A percentile compares a stretch with the other conserved stretches of the same genome.
These are phyloP conservation scores for Porpolomopsis calyptriformis DNA, from an alignment of 768 basidiomycete species.

Conservation along the genomic window DNA sequence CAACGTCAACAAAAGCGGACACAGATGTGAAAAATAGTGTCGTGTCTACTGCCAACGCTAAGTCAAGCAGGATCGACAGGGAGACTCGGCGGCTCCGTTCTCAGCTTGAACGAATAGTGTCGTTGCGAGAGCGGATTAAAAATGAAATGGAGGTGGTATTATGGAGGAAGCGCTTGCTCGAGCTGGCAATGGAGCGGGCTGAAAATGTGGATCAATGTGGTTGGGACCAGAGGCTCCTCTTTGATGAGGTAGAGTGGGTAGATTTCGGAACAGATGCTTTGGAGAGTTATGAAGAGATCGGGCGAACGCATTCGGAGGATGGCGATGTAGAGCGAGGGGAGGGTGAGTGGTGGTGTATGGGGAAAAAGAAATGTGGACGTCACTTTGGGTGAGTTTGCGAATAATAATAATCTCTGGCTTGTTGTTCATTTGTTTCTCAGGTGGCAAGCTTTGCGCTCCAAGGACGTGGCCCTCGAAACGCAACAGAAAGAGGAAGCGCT, in stretches of 20 bases:
- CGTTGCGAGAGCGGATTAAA: conserved; percentile 53
- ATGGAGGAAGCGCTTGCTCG: conserved; percentile 61
- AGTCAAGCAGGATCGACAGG: conserved; percentile 39
- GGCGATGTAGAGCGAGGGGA: conserved; percentile 33
- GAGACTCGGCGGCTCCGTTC: conserved; percentile 45
- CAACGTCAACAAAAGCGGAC: conserved; percentile 11
- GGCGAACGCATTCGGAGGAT: conserved; percentile 28
- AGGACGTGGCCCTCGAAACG: conserved; percentile 66
- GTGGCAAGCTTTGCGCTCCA: conserved; percentile 69
- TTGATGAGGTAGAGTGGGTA: conserved; percentile 70
- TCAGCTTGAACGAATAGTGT: conserved; percentile 47
- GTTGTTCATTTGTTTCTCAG: conserved; percentile 24
- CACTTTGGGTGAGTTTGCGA: conserved; percentile 52
- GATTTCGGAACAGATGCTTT: conserved; percentile 57
- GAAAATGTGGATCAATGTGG: conserved; percentile 66
- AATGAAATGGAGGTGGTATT: conserved; percentile 56
- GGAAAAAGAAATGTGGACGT: conserved; percentile 64
- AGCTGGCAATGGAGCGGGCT: conserved; percentile 57
- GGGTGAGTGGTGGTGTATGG: conserved; percentile 72
- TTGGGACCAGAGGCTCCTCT: conserved; percentile 79
- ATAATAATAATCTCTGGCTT: conserved; percentile 1
- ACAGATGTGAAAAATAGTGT: conserved; percentile 18
- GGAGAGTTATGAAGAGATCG: conserved; percentile 53
- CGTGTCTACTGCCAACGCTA: conserved; percentile 24
- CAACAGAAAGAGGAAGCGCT: conserved; percentile 64